phyloP scores from a whole-genome alignment of 495 filamentous ascomycete genomes.

The Amphirosellinia nigrospora region DNA sequence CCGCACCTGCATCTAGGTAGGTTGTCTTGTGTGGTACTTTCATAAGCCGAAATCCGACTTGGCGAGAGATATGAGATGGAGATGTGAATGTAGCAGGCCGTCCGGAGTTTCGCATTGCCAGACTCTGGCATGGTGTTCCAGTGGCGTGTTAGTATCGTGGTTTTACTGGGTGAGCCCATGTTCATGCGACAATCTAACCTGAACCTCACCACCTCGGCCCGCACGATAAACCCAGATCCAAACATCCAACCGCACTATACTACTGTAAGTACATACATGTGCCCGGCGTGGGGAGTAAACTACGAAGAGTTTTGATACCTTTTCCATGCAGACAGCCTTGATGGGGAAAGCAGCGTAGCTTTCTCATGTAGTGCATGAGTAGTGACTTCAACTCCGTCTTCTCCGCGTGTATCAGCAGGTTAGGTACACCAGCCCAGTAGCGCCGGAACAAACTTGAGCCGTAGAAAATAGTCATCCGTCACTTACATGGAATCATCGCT shows the following conservation, averaged over 20 bases:
- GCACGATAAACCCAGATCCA: background rate
- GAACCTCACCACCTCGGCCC: constrained; percentile 14
- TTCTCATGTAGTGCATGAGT: background rate
- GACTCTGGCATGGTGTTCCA: constrained; percentile 4
- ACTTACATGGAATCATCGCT: too few relatives aligned
- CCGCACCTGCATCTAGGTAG: too few relatives aligned
- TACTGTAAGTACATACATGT: background rate
- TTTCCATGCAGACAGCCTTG: background rate
- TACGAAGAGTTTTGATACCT: background rate
- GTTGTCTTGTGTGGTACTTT: background rate
- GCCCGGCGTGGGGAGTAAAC: background rate
- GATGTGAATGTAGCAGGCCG: background rate
- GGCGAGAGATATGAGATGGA: background rate
- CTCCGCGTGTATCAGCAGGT: background rate
- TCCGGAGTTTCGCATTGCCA: constrained; percentile 7
- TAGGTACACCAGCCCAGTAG: background rate
- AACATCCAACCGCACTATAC: too few relatives aligned
- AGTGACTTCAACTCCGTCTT: background rate
- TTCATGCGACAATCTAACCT: constrained; percentile 10
- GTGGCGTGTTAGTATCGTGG: constrained; percentile 18
- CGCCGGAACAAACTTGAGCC: constrained; percentile 2
- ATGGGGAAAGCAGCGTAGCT: background rate
- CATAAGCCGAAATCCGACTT: constrained; percentile 7
- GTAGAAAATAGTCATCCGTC: too few relatives aligned
- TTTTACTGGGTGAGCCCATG: constrained; percentile 20